Conservation (phyloP, 2,329 filamentous ascomycete genomes). For the Aspergillus sp. region DNA sequence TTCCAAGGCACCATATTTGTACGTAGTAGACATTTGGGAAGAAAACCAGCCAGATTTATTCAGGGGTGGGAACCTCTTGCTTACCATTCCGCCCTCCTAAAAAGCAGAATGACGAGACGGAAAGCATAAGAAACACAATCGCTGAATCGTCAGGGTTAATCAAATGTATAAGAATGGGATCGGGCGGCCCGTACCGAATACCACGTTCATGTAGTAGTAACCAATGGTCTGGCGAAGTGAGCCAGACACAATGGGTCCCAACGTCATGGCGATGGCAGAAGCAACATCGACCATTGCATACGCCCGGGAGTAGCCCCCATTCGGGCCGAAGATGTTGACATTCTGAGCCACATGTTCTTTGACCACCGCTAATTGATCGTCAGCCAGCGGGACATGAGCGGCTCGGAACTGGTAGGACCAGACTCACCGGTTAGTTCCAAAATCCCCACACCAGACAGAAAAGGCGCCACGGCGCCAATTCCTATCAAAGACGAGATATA, state of each 20-base stretch:
- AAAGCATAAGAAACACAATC: not conserved
- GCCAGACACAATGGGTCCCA: conserved; percentile 17
- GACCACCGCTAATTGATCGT: conserved; percentile 8
- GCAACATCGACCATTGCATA: conserved; percentile 15
- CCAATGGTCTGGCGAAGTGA: conserved; percentile 11
- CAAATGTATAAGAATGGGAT: not conserved
- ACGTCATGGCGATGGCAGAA: conserved; percentile 16
- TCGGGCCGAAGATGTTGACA: conserved; percentile 17
- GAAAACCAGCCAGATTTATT: no score
- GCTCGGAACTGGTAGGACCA: not conserved
- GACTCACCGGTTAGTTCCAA: conserved; percentile 21
- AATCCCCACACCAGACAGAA: conserved; percentile 18
- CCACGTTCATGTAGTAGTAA: conserved; percentile 11
- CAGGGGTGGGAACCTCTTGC: not conserved
- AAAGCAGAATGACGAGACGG: not conserved
- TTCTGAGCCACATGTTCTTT: conserved; percentile 13
- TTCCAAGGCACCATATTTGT: no score
- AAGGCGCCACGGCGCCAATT: conserved; percentile 11
- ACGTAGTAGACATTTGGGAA: no score
- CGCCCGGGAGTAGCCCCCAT: conserved; percentile 17
- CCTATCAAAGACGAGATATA: conserved; percentile 13
- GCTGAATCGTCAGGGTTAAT: not conserved
- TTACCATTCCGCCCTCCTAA: not conserved
- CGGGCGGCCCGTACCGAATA: conserved; percentile 7
- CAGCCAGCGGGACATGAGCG: not conserved